These are phyloP conservation scores for Fraxinus quadrangulata DNA, from an alignment of 257 asterid species.

Conservation along the genomic window DNA sequence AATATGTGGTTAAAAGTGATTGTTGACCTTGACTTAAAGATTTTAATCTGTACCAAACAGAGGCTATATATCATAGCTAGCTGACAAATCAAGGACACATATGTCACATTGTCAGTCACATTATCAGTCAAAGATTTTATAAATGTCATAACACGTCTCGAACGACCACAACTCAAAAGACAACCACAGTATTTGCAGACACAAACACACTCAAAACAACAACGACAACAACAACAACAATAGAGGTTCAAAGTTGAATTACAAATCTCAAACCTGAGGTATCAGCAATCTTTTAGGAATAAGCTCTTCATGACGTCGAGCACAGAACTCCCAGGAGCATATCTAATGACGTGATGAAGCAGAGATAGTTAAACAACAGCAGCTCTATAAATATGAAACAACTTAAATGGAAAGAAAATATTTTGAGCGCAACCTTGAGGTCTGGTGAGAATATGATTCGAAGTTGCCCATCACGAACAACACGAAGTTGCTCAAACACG, in stretches of 20 bases:
- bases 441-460: constrained; percentile 90
- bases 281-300: constrained; percentile 84
- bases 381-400: constrained; percentile 13
- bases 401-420: constrained; percentile 16
- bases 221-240: neutral
- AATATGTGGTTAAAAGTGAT: too few species aligned
- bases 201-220: neutral
- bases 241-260: neutral
- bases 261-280: constrained; percentile 69
- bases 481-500: constrained; percentile 93
- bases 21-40: too few species aligned
- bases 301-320: constrained; percentile 94
- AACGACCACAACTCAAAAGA: neutral
- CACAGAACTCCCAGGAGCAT: constrained; percentile 98
- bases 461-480: constrained; percentile 98
- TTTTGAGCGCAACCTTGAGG: constrained; percentile 64
- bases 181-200: neutral
- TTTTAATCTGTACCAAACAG: too few species aligned
- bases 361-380: constrained; percentile 21
- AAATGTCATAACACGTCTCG: neutral
- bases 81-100: neutral
- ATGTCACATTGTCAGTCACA: neutral
- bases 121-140: neutral
- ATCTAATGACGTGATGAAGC: constrained; percentile 48
- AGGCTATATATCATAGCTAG: neutral